Base-by-base conservation (phyloP, 805 yeast species). In the Metahyphopichia silvanorum region DNA sequence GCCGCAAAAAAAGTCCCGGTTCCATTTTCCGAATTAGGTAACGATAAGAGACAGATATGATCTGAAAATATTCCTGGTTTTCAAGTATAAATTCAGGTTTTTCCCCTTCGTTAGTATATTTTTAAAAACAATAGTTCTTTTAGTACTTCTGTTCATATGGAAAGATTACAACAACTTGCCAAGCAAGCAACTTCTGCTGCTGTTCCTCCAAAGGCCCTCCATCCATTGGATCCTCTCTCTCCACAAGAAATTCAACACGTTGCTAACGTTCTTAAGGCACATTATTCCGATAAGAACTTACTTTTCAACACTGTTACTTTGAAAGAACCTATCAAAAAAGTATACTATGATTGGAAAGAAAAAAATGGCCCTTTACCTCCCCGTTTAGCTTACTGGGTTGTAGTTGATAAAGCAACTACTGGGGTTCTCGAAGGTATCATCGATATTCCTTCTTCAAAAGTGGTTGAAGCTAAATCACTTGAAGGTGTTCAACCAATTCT, bases 341-440 rank as follows among this genome's bases (percentile, higher is more conserved):
- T 74, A 5, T 82, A 66, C 61, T 69, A 78, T 41, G 71, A 66
- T 29, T 82, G 88, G 88, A 77, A 73, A 46, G 84, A 79, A 43
- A 53, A 67, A 30, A 63, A 60, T 35, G 82, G 81, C 16, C 68
- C 79, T n/a, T 36, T 66, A 15, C 89, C 89, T 16, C 81, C 81
- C 36, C 70, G 91, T 57, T 61, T 79, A 48, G 86, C 83, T 13
- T 79, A 76, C 53, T 79, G 70, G 40, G 84, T 83, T 31, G 67
- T 78, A 31, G 66, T 82, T 29, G 81, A 74, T 52, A 46, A 65
- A 20, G 86, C 77, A 29, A 69, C 64, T 35, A 58, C 70, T 32
- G 88, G 86, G 47, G 70, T 82, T 38, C 76, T 75, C 47, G 91
- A 84, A 54, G 89, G 88, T 57, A 63, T 76, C 27, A 82, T 80